Evolutionary conservation across 2,329 filamentous ascomycete species (phyloP), one percentile per base, ranked within the genome.

Genomic region (Davidsoniella eucalypti): DNA sequence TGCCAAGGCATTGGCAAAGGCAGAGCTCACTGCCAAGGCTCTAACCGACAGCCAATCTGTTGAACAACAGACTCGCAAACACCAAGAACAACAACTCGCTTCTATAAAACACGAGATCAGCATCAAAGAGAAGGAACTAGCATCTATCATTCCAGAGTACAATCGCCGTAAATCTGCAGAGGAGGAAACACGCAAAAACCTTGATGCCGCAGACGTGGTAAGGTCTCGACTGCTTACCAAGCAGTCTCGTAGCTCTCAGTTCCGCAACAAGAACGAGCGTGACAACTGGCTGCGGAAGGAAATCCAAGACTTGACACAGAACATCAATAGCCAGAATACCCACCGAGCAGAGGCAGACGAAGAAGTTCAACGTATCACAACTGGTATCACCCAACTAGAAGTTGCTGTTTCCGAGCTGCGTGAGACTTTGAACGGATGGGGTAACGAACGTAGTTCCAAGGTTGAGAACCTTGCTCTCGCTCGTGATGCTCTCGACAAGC

Each of bases 141-240:
- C 76, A 40, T 69, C 78, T 44, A 67, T 96, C n/a, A 67, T 82
- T 10, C 92, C 93, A 0, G 72, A 83, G 17, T 94, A 86, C 61
- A 82, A 80, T 49, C 70, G 76, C 53, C 80, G 80, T 56, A 87
- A 82, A 62, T 71, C 78, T 47, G 74, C 86, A 53, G 92, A 95
- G 61, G 72, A 74, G 14, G 73, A 76, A 14, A 69, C 85, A 25
- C 82, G 80, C 58, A 71, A 80, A 50, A 78, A 83, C 53, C 71
- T 96, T 9, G 82, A 87, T 44, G 72, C 83, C 46, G 83, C 83
- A 0, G 84, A 93, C 58, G 81, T 81, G 6, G 74, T 76, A 4
- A 75, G 85, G 40, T 79, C 84, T 56, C 80, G 88, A 37, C 74
- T 98, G 6, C 86, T 94, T 60, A 85, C 84, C 47, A 98, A 98